Evolutionary conservation across 306 rosid genomes (phyloP).

Genomic region (Quercus parvula): DNA sequence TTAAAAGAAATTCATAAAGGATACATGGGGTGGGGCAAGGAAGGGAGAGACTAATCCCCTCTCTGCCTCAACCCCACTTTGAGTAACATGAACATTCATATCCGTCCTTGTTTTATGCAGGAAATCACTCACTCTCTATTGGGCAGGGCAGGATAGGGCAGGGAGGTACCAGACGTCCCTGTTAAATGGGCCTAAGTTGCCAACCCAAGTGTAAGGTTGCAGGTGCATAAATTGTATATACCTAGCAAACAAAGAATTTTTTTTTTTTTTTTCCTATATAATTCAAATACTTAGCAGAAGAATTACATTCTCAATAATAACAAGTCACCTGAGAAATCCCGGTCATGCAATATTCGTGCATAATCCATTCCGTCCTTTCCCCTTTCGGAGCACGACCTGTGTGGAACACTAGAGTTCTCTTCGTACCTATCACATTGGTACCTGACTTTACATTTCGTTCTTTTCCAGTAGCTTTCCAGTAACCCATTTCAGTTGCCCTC

Average conservation of each 20-base stretch:
- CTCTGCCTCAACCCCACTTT: background rate
- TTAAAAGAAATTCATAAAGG: background rate
- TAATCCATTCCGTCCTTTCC: conserved; percentile 94
- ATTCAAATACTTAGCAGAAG: background rate
- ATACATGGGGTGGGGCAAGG: background rate
- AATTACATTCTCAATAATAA: background rate
- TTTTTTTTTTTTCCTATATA: background rate
- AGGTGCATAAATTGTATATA: background rate
- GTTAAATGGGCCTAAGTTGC: no score
- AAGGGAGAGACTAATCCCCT: background rate
- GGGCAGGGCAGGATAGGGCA: background rate
- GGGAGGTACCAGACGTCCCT: no score
- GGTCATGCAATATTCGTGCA: conserved; percentile 80
- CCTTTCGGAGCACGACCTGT: conserved; percentile 93
- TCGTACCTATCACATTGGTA: conserved; percentile 65
- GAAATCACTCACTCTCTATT: background rate
- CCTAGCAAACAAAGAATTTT: background rate
- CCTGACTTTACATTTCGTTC: conserved; percentile 85
- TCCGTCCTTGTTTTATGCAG: background rate
- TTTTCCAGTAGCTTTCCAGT: conserved; percentile 98
- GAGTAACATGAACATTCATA: background rate
- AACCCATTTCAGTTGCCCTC: conserved; percentile 86
- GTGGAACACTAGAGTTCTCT: conserved; percentile 91
- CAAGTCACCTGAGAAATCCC: conserved; percentile 70
- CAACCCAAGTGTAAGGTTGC: background rate